Base-by-base conservation (phyloP, 2,329 filamentous ascomycete species). In the Penicillium capsulatum region DNA sequence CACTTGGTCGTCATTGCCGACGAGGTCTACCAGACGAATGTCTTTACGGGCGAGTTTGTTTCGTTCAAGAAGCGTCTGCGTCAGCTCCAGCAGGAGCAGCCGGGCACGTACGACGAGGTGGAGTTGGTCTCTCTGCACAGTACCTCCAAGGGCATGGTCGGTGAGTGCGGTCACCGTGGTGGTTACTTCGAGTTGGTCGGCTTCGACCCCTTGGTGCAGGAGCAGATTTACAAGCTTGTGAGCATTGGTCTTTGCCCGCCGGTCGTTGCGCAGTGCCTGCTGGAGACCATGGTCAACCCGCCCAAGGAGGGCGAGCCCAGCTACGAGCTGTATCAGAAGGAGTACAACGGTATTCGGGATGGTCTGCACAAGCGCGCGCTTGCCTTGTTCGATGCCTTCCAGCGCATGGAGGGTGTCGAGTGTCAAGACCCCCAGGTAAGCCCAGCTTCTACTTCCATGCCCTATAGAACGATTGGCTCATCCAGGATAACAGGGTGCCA, bases 21-120 rank as follows among this genome's bases (percentile, higher is more conserved):
- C 61, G 92, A 98, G 69, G 92, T 98, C 26, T 98, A 98, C 79
- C 92, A 98, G 72, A 97, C 92, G 61, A 98, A 98, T 68, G 86
- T 98, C 56, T 98, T 98, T 70, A 73, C 85, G 47, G 92, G 92
- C 66, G 77, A 91, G 64, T 98, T 98, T 74, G 81, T 86, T 70
- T 94, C 86, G 59, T 97, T 98, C 83, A 97, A 97, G 74, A 81
- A 85, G 57, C 81, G 84, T 28, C 79, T 98, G 35, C 80, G 90
- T 48, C 62, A 84, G 54, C 72, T 97, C 58, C 91, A 97, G 67
- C 74, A 83, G 65, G 70, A 83, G 61, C 68, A 75, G 31, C 79
- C 84, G 1, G 85, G 81, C 58, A 82, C 81, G 64, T 97, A 88
- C 70, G 86, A 94, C 67, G 66, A 79, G 53, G 74, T 98, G 44